These are phyloP conservation scores for Hortiboletus flavorubellus DNA, from an alignment of 768 basidiomycete species.

Conservation along the genomic window DNA sequence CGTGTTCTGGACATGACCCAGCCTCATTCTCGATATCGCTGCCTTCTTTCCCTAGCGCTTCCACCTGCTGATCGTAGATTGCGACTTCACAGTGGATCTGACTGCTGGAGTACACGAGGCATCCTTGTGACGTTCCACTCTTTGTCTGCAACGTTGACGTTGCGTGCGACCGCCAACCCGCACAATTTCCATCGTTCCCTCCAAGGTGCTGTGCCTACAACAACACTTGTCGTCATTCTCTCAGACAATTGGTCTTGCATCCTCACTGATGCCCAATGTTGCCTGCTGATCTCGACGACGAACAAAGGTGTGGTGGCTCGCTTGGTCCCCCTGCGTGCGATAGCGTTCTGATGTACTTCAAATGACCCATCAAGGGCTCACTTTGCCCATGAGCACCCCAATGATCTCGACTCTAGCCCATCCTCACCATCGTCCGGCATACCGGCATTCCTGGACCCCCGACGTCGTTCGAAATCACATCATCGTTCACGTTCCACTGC, in stretches of 20 bases:
- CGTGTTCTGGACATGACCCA: conserved; percentile 24
- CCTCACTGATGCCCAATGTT: conserved; percentile 24
- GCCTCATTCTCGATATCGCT: conserved; percentile 4
- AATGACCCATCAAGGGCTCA: conserved; percentile 14
- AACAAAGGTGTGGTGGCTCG: conserved; percentile 21
- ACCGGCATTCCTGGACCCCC: conserved; percentile 16
- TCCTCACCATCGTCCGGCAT: conserved; percentile 26
- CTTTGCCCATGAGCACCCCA: conserved; percentile 28
- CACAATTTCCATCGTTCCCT: conserved; percentile 2
- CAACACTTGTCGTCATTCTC: background rate
- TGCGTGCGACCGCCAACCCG: background rate
- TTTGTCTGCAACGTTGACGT: conserved; percentile 3
- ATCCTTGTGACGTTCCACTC: conserved; percentile 5
- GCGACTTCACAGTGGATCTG: conserved; percentile 17
- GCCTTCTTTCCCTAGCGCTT: conserved; percentile 10
- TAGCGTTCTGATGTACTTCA: background rate
- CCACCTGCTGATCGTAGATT: conserved; percentile 13
- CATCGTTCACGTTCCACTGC: conserved; percentile 27
- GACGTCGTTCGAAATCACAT: conserved; percentile 27
- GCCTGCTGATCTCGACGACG: conserved; percentile 28
- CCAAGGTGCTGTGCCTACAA: conserved; percentile 3
- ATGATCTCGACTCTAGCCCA: conserved; percentile 28
- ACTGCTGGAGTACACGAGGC: conserved; percentile 29
- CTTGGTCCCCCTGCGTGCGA: background rate
- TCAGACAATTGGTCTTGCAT: conserved; percentile 2